Base-by-base conservation (phyloP, 305 asterid genomes). In the Plantago coronopus region DNA sequence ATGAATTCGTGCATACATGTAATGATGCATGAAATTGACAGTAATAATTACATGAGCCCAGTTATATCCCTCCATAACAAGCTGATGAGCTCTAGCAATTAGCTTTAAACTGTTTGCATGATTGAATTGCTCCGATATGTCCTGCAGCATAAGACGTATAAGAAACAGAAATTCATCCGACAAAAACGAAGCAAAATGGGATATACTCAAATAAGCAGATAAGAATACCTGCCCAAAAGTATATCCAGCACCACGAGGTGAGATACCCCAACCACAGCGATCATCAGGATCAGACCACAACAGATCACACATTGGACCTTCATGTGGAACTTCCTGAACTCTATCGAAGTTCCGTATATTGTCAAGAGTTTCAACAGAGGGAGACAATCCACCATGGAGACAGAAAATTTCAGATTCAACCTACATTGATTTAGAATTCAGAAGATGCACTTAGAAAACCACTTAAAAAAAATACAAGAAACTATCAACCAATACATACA, bases 31-130 rank as follows among this genome's bases (percentile, higher is more conserved):
- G n/a, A 62, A 54, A 43, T 27, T 59, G 67, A 44, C 55, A 25
- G 45, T 11, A 53, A 17, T 34, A 66, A 46, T 76, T 88, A 93
- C 97, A 77, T 93, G 99, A 17, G 96, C 99, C 99, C 99, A 89
- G 78, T 89, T 89, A 61, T 77, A 93, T 77, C 99, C 99, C 74
- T 93, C 99, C 99, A 93, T 93, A 67, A 93, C 99, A 67, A 93
- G 85, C 83, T 93, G 99, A 64, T 93, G 99, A 31, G 99, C 99
- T 82, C 99, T 78, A 45, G 97, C 97, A 77, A 89, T 93, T 63
- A 93, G 93, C 82, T 89, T 93, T 60, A 93, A 75, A 63, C 67
- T 87, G 83, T 93, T 93, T 19, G 94, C 79, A 63, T 89, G 95
- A 70, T 93, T 93, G 79, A 93, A 93, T 75, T 93, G 99, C 86